phyloP scores from a whole-genome alignment of 176 grass and related monocot genomes.

The Canna indica region DNA sequence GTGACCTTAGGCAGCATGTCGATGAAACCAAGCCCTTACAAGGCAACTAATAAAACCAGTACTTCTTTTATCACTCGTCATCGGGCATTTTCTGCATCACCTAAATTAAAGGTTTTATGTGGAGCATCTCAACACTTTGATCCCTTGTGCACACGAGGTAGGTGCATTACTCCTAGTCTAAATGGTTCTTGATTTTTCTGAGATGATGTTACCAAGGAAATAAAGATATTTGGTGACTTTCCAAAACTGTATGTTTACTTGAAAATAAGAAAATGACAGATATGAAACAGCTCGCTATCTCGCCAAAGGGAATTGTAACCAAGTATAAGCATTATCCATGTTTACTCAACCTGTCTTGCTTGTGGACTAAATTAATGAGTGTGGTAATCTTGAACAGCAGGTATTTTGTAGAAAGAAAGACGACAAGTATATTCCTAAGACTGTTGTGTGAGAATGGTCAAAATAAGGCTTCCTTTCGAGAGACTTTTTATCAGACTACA shows the following conservation, averaged over 20 bases:
- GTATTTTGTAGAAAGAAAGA: not conserved
- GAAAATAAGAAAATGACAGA: too few relatives aligned
- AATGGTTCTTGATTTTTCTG: not conserved
- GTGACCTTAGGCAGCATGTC: not conserved
- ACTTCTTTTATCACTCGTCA: not conserved
- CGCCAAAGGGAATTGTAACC: too few relatives aligned
- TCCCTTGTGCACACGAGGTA: constrained; percentile 7
- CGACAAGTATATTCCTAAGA: too few relatives aligned
- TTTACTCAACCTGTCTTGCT: not conserved
- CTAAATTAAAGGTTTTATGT: not conserved
- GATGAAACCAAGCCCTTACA: not conserved
- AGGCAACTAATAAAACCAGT: not conserved
- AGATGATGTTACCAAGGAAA: too few relatives aligned
- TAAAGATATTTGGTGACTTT: not conserved
- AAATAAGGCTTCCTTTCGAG: not conserved
- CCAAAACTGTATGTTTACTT: not conserved
- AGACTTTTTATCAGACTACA: not conserved
- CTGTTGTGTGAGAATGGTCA: not conserved
- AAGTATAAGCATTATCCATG: not conserved
- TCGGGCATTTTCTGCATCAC: not conserved
- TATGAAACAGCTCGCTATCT: too few relatives aligned
- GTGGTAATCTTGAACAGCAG: not conserved
- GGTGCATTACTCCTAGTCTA: not conserved
- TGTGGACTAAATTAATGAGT: not conserved
- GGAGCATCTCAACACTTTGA: not conserved